These are phyloP conservation scores for Ogataea degrootiae DNA, from an alignment of 805 yeast genomes.

Conservation along the genomic window DNA sequence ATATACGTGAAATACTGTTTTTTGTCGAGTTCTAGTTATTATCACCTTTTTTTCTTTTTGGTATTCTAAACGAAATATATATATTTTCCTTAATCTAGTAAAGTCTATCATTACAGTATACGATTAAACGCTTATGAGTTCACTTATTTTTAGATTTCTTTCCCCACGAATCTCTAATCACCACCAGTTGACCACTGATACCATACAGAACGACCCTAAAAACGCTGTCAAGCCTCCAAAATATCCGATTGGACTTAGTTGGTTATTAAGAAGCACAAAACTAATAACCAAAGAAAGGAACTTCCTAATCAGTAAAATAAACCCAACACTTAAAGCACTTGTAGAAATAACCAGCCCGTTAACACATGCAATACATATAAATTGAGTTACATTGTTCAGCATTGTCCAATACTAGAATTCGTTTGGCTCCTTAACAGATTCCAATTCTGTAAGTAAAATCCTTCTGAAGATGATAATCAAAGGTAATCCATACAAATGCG, in stretches of 20 bases:
- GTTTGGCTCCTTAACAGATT: neutral
- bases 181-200: neutral
- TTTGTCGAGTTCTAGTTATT: too few relatives aligned
- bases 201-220: constrained; percentile 49
- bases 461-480: constrained; percentile 38
- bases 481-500: constrained; percentile 53
- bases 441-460: constrained; percentile 16
- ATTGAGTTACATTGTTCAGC: constrained; percentile 49
- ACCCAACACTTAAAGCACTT: constrained; percentile 59
- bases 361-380: constrained; percentile 64
- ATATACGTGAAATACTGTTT: too few relatives aligned
- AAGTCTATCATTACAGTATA: too few relatives aligned
- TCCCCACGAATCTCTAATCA: neutral
- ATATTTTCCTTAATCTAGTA: too few relatives aligned
- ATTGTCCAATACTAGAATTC: constrained; percentile 25
- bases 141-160: neutral
- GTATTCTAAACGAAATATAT: too few relatives aligned
- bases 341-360: constrained; percentile 53
- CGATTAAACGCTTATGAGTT: neutral
- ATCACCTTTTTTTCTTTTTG: too few relatives aligned
- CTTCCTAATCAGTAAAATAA: constrained; percentile 57
- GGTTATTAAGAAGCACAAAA: constrained; percentile 45
- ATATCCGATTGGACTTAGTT: constrained; percentile 33
- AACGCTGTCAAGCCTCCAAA: constrained; percentile 51
- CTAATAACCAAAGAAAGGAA: constrained; percentile 56